Base-by-base conservation (phyloP, 345 rosid species). In the Eucalyptus erythrocorys region DNA sequence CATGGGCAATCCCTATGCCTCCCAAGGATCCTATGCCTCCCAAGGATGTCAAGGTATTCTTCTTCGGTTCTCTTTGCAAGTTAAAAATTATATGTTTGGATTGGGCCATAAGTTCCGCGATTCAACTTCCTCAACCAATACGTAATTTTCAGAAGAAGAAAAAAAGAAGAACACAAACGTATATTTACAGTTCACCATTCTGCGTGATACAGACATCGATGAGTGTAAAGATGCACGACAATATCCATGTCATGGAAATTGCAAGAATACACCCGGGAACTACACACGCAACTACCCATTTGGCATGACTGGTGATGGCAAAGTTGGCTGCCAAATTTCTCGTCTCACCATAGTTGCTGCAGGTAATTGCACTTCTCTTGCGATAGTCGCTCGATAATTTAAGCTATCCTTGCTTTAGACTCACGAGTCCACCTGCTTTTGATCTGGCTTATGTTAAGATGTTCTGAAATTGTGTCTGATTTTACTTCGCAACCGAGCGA, bases 91-190 rank as follows among this genome's bases (percentile, higher is more conserved):
- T 48, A 48, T 48, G 0, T 4, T 48, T 48, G 49, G 49, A 13
- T 13, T 48, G 6, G 15, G 49, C 49, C 49, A 48, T 4, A 48
- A 4, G 6, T 48, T 48, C 49, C 15, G 49, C 49, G 1, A 48
- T 48, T 4, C 1, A 48, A 48, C 6, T 1, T 48, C 49, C 49
- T 48, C 49, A 48, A 13, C 15, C 49, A 13, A 13, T 48, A 0
- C 49, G 49, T 12, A 48, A 12, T 48, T 48, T 48, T 12, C 49
- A 48, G 49, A 48, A 48, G 49, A 48, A 48, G 12, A 12, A 4
- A 12, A 48, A 13, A 13, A 1, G 15, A 48, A 4, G 15, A 42
- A 13, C 0, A 48, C 1, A 4, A 48, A 48, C 6, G 15, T 48
- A 48, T 4, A 48, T 48, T 48, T 48, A 48, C 49, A 48, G 49